Evolutionary conservation across 768 basidiomycete genomes (phyloP).

Genomic region (Trametes cingulata): DNA sequence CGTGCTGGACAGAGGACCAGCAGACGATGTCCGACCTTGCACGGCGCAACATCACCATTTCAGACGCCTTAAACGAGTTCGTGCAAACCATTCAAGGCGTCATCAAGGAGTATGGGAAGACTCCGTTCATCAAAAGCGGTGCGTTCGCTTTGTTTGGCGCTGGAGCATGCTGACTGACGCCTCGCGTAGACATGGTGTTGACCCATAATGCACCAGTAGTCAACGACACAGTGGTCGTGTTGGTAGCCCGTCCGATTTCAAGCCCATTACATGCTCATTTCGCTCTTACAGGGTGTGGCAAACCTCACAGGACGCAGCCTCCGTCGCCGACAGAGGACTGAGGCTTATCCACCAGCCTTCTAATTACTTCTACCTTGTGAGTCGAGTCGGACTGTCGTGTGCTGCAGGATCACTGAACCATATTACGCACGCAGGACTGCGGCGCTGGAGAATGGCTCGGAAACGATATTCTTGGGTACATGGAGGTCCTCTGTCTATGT

Average conservation of each 20-base stretch:
- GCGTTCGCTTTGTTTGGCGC: constrained; percentile 5
- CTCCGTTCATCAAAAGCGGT: constrained; percentile 84
- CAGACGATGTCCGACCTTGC: constrained; percentile 57
- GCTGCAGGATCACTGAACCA: background rate
- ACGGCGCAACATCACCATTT: constrained; percentile 52
- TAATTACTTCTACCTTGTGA: constrained; percentile 74
- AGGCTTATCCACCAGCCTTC: constrained; percentile 67
- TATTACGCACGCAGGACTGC: constrained; percentile 47
- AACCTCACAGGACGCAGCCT: constrained; percentile 57
- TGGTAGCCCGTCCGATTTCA: constrained; percentile 22
- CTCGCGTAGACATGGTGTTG: constrained; percentile 37
- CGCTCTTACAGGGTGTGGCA: constrained; percentile 61
- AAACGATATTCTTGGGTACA: constrained; percentile 36
- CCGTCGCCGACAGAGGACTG: constrained; percentile 59
- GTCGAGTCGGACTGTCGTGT: constrained; percentile 8
- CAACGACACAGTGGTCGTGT: constrained; percentile 55
- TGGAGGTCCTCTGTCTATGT: background rate
- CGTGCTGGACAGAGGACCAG: constrained; percentile 65
- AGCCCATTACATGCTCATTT: background rate
- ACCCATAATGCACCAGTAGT: constrained; percentile 35
- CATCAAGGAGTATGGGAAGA: constrained; percentile 60
- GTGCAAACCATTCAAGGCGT: constrained; percentile 58
- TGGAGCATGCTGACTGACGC: too few species aligned
- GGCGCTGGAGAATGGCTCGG: constrained; percentile 75
- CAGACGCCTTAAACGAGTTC: constrained; percentile 65